phyloP scores from a whole-genome alignment of 345 rosid genomes.

The Arabidopsis arenosa region DNA sequence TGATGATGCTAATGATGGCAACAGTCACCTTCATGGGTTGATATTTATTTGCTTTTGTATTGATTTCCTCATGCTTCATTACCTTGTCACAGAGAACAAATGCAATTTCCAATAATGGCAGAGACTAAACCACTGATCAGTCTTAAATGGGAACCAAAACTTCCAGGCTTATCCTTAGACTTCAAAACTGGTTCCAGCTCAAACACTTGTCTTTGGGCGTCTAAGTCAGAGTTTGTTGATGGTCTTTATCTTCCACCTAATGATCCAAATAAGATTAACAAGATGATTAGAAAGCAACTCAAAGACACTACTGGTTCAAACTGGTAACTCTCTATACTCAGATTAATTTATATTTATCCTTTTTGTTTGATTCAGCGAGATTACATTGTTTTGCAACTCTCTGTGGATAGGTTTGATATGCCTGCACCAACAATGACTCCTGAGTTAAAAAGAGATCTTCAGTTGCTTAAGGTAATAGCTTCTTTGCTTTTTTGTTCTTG shows the following conservation, averaged over 20 bases:
- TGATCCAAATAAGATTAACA: conserved; percentile 71
- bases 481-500: not conserved
- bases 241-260: conserved; percentile 78
- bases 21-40: too few relatives aligned
- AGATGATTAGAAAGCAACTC: conserved; percentile 62
- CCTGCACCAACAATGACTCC: conserved; percentile 88
- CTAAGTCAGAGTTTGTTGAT: conserved; percentile 67
- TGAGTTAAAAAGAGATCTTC: conserved; percentile 85
- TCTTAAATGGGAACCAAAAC: conserved; percentile 85
- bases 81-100: not conserved
- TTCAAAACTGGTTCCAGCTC: conserved; percentile 16
- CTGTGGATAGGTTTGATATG: conserved; percentile 82
- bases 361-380: not conserved
- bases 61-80: too few relatives aligned
- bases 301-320: conserved; percentile 72
- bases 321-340: conserved; percentile 51
- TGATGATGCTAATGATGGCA: too few relatives aligned
- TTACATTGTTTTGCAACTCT: conserved; percentile 19
- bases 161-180: conserved; percentile 48
- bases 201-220: conserved; percentile 59
- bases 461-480: conserved; percentile 74
- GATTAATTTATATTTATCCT: not conserved
- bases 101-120: conserved; percentile 42
- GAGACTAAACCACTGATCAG: conserved; percentile 70
- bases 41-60: too few relatives aligned